Percentiles rank a stretch among this genome's conserved stretches.
Conservation (phyloP, 106 monocot species). For the Dendrobium huoshanense region DNA sequence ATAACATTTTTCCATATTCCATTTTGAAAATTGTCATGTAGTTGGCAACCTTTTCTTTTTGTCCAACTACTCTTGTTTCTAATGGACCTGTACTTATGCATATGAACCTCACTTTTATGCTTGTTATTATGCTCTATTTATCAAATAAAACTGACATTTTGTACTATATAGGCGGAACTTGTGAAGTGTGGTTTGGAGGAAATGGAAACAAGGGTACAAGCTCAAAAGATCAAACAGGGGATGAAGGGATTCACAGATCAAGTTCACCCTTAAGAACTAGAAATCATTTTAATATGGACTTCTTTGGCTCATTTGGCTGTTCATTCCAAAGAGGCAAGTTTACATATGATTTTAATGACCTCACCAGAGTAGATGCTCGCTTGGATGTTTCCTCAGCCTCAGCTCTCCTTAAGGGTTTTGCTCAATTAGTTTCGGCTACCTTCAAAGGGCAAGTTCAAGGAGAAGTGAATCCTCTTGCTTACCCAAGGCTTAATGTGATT, state of each 20-base stretch:
- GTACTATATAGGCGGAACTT: conserved; percentile 47
- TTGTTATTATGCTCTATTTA: background rate
- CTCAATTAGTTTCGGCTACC: conserved; percentile 28
- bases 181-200: conserved; percentile 49
- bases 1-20: too few relatives aligned
- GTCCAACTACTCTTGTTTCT: background rate
- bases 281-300: conserved; percentile 42
- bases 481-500: conserved; percentile 52
- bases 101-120: background rate
- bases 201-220: conserved; percentile 13
- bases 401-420: conserved; percentile 43
- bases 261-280: conserved; percentile 19
- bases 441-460: conserved; percentile 22
- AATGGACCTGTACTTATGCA: background rate
- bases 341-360: conserved; percentile 67
- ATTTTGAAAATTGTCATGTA: background rate
- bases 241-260: background rate
- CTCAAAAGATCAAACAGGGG: conserved; percentile 3
- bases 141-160: background rate
- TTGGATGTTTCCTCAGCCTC: conserved; percentile 54
- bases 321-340: conserved; percentile 71
- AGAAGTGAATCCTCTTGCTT: conserved; percentile 50
- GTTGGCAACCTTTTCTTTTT: background rate
- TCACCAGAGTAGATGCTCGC: conserved; percentile 68
- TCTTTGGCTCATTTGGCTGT: conserved; percentile 69